These are phyloP conservation scores for Populus ilicifolia DNA, from an alignment of 345 rosid species.

Conservation along the genomic window DNA sequence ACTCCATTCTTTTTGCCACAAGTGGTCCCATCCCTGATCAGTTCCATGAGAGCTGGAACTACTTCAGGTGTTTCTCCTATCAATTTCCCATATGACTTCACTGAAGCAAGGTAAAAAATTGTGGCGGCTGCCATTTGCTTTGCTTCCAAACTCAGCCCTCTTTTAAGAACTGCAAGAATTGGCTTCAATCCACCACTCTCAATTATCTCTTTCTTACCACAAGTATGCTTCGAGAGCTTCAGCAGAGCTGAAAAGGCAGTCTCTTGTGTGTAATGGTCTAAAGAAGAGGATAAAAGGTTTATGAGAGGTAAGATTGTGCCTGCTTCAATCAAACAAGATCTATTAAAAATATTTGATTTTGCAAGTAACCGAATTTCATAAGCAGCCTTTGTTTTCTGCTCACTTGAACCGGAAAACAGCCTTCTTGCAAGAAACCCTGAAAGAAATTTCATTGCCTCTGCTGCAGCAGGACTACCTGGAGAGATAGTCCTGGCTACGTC, in stretches of 20 bases:
- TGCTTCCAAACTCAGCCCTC: conserved; percentile 56
- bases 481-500: conserved; percentile 43
- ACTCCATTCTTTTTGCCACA: conserved; percentile 68
- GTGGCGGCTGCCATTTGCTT: conserved; percentile 64
- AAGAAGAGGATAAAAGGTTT: conserved; percentile 34
- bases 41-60: conserved; percentile 50
- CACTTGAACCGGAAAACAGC: conserved; percentile 50
- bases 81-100: conserved; percentile 43
- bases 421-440: conserved; percentile 49
- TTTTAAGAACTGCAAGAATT: conserved; percentile 48
- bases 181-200: conserved; percentile 54
- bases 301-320: conserved; percentile 55
- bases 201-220: conserved; percentile 48
- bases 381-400: conserved; percentile 57
- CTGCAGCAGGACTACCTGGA: conserved; percentile 55
- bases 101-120: conserved; percentile 62
- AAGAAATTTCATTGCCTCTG: conserved; percentile 40
- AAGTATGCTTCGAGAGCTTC: conserved; percentile 59
- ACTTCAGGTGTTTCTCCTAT: conserved; percentile 59
- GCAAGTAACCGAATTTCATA: conserved; percentile 62
- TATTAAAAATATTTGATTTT: conserved; percentile 52
- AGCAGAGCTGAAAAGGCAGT: conserved; percentile 56
- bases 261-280: conserved; percentile 42
- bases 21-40: conserved; percentile 45
- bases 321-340: conserved; percentile 60